Evolutionary conservation across 495 filamentous ascomycete species (phyloP), one percentile per base, ranked within the genome.

Genomic region (Penicillium soppii): DNA sequence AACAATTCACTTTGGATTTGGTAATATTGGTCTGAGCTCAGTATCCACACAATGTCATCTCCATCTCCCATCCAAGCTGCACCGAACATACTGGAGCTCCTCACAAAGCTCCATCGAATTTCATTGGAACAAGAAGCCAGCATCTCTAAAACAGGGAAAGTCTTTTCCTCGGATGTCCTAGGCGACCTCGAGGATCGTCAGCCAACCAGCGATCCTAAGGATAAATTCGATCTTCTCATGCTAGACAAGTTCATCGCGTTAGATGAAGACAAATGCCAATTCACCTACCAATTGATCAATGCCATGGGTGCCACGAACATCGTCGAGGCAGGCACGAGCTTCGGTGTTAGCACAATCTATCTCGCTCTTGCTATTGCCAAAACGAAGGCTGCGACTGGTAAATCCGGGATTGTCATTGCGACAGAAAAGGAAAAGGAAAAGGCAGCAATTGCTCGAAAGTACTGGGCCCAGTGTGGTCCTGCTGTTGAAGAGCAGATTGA

Each of bases 261-360:
- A 0, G 78, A 80, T 13, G 49, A 74, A 17, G 76, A 83, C 56
- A 82, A 83, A 59, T 73, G 68, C 48, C 62, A 73, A 1, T 71
- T 81, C 47, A 54, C 74, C 3, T 82, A 82, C 52, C 72, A 76
- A 26, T 51, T 81, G 13, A 43, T 67, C 19, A 47, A 55, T 16
- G 58, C 71, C 15, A 73, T 66, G 16, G 65, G 65, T 0, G 79
- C 76, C 5, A 71, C 55, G 8, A 75, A 71, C 44, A 54, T 81
- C 25, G 73, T 82, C 29, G 80, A 83, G 47, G 77, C 72, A 0
- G 80, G 80, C 3, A 83, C 80, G 7, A 78, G 73, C 45, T 82
- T 77, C 47, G 80, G 81, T 6, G 78, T 84, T 10, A 76, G 71
- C 49, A 82, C 79, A 0, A 82, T 84, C 47, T 82, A 82, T 36